Evolutionary conservation across 2,329 filamentous ascomycete genomes (phyloP).

Genomic region (Lachnellula subtilissima): DNA sequence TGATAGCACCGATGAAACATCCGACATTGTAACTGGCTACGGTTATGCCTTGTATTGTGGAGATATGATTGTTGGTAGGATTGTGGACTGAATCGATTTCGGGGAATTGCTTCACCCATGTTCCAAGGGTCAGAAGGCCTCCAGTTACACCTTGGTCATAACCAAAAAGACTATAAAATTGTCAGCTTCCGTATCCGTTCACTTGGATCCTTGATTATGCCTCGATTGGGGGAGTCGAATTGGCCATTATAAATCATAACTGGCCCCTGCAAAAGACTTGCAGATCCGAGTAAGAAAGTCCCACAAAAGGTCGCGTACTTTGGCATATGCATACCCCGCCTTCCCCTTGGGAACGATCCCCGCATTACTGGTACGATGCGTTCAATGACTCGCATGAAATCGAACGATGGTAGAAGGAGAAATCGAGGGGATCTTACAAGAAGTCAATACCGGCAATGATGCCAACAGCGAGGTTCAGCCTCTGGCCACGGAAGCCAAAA

Average conservation of each 20-base stretch:
- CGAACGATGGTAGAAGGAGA: not conserved
- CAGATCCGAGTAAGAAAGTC: no score
- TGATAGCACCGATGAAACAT: constrained; percentile 48
- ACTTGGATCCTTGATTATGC: not conserved
- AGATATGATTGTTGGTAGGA: constrained; percentile 19
- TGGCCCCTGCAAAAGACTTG: no score
- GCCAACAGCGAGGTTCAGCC: constrained; percentile 64
- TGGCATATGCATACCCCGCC: no score
- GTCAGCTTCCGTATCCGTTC: not conserved
- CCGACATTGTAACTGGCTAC: constrained; percentile 56
- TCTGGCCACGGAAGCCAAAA: constrained; percentile 61
- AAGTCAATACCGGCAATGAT: constrained; percentile 71
- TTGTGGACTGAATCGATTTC: constrained; percentile 42
- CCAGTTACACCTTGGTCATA: constrained; percentile 47
- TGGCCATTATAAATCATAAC: no score
- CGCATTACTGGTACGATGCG: not conserved
- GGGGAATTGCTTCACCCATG: constrained; percentile 51
- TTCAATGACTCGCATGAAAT: not conserved
- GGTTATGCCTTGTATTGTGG: constrained; percentile 41
- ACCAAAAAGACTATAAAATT: constrained; percentile 35
- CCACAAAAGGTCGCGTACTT: no score
- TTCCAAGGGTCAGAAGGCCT: constrained; percentile 37
- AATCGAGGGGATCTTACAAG: constrained; percentile 43
- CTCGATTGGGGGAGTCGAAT: no score
- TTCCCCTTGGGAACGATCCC: no score